Conservation (phyloP, 768 basidiomycete species). For the Hemileccinum rubropunctum region DNA sequence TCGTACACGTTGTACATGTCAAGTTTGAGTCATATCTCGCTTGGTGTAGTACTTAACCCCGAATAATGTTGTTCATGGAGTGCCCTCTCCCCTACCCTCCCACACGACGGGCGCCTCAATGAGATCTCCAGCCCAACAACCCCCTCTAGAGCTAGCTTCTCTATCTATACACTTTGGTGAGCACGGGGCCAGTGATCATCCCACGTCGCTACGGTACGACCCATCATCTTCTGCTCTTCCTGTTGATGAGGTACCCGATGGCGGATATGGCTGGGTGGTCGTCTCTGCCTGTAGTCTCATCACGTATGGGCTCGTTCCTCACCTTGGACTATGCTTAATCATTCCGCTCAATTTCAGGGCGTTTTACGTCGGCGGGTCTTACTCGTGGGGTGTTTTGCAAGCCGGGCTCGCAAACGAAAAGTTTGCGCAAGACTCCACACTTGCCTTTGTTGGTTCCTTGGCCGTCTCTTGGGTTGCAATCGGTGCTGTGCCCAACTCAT, state of each 20-base stretch:
- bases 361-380: slow-evolving; percentile 23
- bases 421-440: slow-evolving; percentile 22
- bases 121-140: background rate
- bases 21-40: background rate
- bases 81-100: background rate
- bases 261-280: slow-evolving; percentile 34
- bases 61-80: background rate
- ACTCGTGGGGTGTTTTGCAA: slow-evolving; percentile 34
- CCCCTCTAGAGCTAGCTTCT: background rate
- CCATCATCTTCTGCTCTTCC: background rate
- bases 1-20: background rate
- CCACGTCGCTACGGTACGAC: background rate
- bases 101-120: background rate
- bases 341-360: slow-evolving; percentile 16
- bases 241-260: slow-evolving; percentile 23
- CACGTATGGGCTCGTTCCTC: slow-evolving; percentile 16
- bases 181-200: background rate
- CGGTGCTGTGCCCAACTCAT: slow-evolving; percentile 27
- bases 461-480: slow-evolving; percentile 29
- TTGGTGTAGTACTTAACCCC: background rate
- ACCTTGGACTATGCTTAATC: background rate
- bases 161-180: background rate
- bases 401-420: slow-evolving; percentile 26
- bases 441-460: slow-evolving; percentile 34
- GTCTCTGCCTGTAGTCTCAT: slow-evolving; percentile 29